phyloP scores from a whole-genome alignment of 2,329 filamentous ascomycete genomes.

The Dryadomyces quercivorus region DNA sequence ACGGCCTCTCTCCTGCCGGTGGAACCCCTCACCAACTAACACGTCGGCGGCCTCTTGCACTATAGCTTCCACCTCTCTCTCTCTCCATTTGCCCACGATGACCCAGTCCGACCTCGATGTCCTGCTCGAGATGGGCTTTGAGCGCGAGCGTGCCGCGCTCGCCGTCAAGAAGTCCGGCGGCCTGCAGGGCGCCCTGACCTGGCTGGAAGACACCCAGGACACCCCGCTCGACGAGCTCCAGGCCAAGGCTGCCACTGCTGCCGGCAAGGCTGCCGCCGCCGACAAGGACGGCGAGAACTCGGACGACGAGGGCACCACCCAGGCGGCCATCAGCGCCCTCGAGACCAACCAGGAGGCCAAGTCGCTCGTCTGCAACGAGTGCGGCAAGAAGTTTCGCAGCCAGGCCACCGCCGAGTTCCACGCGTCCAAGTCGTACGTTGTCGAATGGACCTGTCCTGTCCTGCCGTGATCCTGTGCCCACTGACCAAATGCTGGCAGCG shows the following conservation, averaged over 20 bases:
- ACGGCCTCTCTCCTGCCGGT: no score
- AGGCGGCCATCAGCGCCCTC: slow-evolving; percentile 46
- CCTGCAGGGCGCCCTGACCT: slow-evolving; percentile 79
- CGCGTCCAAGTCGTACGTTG: slow-evolving; percentile 64
- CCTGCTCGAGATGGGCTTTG: slow-evolving; percentile 67
- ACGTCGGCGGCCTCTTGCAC: background rate
- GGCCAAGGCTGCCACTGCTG: background rate
- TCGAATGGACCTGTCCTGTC: background rate
- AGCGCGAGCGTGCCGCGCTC: slow-evolving; percentile 66
- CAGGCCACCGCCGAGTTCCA: slow-evolving; percentile 79
- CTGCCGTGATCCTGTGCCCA: background rate
- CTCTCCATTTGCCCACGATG: slow-evolving; percentile 23
- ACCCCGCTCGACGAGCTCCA: slow-evolving; percentile 75
- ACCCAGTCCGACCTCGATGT: slow-evolving; percentile 47
- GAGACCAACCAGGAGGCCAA: slow-evolving; percentile 59
- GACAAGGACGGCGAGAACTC: slow-evolving; percentile 16
- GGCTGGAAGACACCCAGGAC: slow-evolving; percentile 87
- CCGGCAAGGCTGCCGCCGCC: slow-evolving; percentile 19
- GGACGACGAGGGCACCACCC: slow-evolving; percentile 31
- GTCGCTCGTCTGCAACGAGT: slow-evolving; percentile 89
- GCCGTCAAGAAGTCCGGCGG: slow-evolving; percentile 76
- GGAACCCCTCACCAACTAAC: background rate
- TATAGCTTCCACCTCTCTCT: background rate
- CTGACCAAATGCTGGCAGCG: slow-evolving; percentile 29
- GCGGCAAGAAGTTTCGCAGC: slow-evolving; percentile 79